Evolutionary conservation across 169 alveolate species (phyloP), one percentile per base, ranked within the genome.

Genomic region (Blepharisma undulans): DNA sequence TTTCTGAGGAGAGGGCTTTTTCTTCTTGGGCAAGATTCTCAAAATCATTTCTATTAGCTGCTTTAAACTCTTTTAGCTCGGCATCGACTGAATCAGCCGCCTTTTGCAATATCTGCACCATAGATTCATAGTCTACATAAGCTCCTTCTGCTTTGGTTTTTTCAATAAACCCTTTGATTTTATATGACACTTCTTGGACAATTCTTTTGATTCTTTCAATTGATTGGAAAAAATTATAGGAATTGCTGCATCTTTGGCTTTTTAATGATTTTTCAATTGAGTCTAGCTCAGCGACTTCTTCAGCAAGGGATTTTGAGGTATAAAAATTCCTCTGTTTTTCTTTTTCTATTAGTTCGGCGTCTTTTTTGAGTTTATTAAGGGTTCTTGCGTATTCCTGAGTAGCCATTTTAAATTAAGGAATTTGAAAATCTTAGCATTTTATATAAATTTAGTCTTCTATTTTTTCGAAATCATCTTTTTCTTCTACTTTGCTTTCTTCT

Each of bases 401-500:
- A 4, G 29, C 86, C 86, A 78, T 78, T 78, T 78, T 48, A 48
- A 48, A 48, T 48, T 48, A 48, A 18, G 7, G 14, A 48, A 10
- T 48, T 48, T 48, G 66, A 48, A 36, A 48, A 48, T 48, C 66
- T 48, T 48, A 48, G 66, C 66, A 48, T 48, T 48, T 48, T 48
- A 48, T 48, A 48, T 48, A 48, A 48, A 48, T 48, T 48, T 48
- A 48, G 3, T 48, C 66, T 48, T 48, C 66, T 48, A 5, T 1
- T 7, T 6, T 25, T 8, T 0, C 86, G 12, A 21, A 27, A 84
- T 84, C 77, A 21, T 86, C 84, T 21, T 19, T n/a, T 30, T 60
- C 84, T 19, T 72, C 66, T 0, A 86, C 84, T 71, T 34, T 61
- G 84, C 91, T 72, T 86, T 86, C 91, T 71, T 86, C 91, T 72